A percentile compares a stretch with the other conserved stretches of the same genome.
phyloP scores from a whole-genome alignment of 2,329 filamentous ascomycete genomes.

The Myriosclerotinia duriaeana region DNA sequence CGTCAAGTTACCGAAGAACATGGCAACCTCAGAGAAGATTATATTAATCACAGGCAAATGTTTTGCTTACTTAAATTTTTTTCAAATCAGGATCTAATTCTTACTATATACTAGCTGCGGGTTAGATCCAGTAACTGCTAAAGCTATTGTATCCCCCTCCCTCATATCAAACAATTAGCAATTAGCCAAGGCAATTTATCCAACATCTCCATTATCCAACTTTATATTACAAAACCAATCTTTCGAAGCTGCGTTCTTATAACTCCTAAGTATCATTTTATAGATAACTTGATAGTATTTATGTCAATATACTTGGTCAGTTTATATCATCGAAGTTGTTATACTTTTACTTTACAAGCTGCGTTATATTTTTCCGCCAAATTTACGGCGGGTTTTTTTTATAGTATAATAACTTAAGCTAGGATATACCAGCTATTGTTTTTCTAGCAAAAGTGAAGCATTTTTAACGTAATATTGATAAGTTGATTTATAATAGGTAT shows the following conservation, averaged over 20 bases:
- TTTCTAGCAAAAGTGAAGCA: no score
- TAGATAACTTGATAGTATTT: slow-evolving; percentile 29
- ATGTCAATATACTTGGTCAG: slow-evolving; percentile 39
- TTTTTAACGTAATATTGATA: no score
- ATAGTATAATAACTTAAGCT: no score
- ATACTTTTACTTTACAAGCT: slow-evolving; percentile 37
- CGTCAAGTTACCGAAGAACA: background rate
- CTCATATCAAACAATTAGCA: background rate
- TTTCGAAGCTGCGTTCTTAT: slow-evolving; percentile 27
- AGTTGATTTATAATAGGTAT: no score
- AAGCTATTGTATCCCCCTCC: background rate
- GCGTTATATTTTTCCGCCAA: slow-evolving; percentile 25
- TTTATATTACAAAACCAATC: slow-evolving; percentile 27
- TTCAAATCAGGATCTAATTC: background rate
- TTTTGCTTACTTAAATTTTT: background rate
- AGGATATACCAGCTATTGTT: no score
- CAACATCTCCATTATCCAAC: slow-evolving; percentile 10
- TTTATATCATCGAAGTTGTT: slow-evolving; percentile 39
- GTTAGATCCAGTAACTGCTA: background rate
- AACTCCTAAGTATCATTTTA: background rate
- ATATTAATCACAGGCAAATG: background rate
- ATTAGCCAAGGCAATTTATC: background rate
- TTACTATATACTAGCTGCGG: background rate
- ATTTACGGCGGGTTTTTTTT: slow-evolving; percentile 11
- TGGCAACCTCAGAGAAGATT: background rate